These are phyloP conservation scores for Vinca major DNA, from an alignment of 305 asterid species.

Conservation along the genomic window DNA sequence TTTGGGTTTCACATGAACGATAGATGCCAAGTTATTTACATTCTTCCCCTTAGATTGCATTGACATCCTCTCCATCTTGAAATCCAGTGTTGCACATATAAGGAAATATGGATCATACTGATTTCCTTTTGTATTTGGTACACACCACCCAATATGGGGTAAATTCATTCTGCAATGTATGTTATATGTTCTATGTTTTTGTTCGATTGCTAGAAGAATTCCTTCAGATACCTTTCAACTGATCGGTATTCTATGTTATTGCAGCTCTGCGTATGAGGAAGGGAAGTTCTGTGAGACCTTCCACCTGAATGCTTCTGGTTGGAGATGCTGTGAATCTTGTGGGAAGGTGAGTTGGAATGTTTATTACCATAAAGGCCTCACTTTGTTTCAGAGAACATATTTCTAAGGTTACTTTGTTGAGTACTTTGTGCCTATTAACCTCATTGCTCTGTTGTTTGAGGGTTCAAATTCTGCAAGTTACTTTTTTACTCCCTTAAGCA, in stretches of 20 bases:
- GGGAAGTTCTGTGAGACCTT: constrained; percentile 89
- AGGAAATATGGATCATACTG: not conserved
- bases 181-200: not conserved
- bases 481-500: constrained; percentile 7
- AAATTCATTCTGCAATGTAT: not conserved
- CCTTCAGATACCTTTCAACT: constrained; percentile 4
- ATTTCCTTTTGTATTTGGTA: not conserved
- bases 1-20: not conserved
- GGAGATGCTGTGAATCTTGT: constrained; percentile 99
- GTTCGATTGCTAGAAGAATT: not conserved
- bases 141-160: not conserved
- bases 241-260: constrained; percentile 4
- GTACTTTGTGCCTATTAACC: not conserved
- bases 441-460: not conserved
- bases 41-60: not conserved
- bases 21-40: not conserved
- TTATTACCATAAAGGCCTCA: constrained; percentile 1
- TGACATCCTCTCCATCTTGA: not conserved
- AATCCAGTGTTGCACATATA: not conserved
- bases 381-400: not conserved
- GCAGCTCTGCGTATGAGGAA: constrained; percentile 75
- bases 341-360: constrained; percentile 57
- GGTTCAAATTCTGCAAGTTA: constrained; percentile 11
- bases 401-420: not conserved
- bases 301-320: constrained; percentile 81